phyloP scores from a whole-genome alignment of 2,329 filamentous ascomycete genomes.

The Exserohilum turcica region DNA sequence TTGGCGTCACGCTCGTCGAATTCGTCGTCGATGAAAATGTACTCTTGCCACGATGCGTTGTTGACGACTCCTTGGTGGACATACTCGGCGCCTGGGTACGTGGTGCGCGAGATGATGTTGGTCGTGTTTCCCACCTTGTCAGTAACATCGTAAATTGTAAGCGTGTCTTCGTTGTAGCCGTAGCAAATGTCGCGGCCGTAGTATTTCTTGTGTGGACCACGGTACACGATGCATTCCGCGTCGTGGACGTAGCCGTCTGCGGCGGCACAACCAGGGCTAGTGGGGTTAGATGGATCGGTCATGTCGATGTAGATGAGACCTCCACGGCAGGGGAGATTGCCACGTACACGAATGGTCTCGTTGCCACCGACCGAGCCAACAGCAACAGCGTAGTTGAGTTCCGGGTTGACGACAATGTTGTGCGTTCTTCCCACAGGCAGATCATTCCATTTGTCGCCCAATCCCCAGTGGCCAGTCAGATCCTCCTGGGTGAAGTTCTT shows the following conservation, averaged over 20 bases:
- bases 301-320: conserved; percentile 64
- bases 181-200: conserved; percentile 59
- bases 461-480: conserved; percentile 32
- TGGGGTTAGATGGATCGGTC: conserved; percentile 57
- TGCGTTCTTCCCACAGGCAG: conserved; percentile 39
- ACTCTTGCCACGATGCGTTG: conserved; percentile 33
- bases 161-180: conserved; percentile 59
- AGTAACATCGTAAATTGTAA: conserved; percentile 57
- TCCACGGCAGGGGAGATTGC: conserved; percentile 50
- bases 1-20: conserved; percentile 38
- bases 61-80: conserved; percentile 58
- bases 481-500: conserved; percentile 34
- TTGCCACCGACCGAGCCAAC: conserved; percentile 35
- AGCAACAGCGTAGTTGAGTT: conserved; percentile 36
- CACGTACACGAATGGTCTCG: conserved; percentile 32
- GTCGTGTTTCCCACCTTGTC: conserved; percentile 50
- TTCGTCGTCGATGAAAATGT: conserved; percentile 40
- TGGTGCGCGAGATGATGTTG: conserved; percentile 57
- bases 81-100: conserved; percentile 59
- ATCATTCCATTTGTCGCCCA: conserved; percentile 13
- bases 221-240: conserved; percentile 62
- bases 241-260: conserved; percentile 65
- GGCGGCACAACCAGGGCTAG: conserved; percentile 57
- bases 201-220: conserved; percentile 56
- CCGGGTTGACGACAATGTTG: conserved; percentile 42